Evolutionary conservation across 2,329 filamentous ascomycete genomes (phyloP), one percentile per base, ranked within the genome.

Genomic region (Botrytis hyacinthi): DNA sequence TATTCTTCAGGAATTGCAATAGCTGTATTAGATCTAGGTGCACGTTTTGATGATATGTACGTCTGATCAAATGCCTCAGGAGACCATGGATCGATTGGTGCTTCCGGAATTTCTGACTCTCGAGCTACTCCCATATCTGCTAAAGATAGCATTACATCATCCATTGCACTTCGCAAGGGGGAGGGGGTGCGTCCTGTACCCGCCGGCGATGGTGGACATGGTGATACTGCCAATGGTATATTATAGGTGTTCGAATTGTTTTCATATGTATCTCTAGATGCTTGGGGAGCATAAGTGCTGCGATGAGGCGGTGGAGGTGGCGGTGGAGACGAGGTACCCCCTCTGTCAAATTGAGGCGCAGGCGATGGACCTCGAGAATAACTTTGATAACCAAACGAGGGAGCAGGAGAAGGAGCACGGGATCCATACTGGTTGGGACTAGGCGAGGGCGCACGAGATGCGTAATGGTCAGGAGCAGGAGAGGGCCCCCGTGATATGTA

Each of bases 61-160:
- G 79, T 80, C 73, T 81, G 80, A 75, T 91, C 91, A 79, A 97
- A 98, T 12, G 91, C 93, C 78, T 97, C 95, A 0, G 94, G 94
- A 0, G 94, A 96, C 96, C 96, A 99, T 7, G 94, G 91, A 79
- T 94, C 89, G 14, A 90, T 82, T 0, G 88, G 84, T 0, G 87
- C 84, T 60, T 89, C 86, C 0, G 89, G 87, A 42, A 88, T 69
- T 48, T 88, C 86, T 22, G 85, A 85, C 35, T 87, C 84, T 73
- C 87, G 86, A 60, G 88, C 85, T 78, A 91, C 85, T 29, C 91
- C 91, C 86, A 99, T 93, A 74, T 95, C 94, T 80, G 97, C 92
- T 61, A 99, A 83, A 73, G 96, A 97, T 77, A 96, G 94, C 90
- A 98, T 98, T 6, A 99, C 95, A 82, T 97, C 95, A 80, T 98